Percentiles rank a stretch among this genome's conserved stretches.
These are phyloP conservation scores for Sedum album DNA, from an alignment of 164 flowering plant species.

Conservation along the genomic window DNA sequence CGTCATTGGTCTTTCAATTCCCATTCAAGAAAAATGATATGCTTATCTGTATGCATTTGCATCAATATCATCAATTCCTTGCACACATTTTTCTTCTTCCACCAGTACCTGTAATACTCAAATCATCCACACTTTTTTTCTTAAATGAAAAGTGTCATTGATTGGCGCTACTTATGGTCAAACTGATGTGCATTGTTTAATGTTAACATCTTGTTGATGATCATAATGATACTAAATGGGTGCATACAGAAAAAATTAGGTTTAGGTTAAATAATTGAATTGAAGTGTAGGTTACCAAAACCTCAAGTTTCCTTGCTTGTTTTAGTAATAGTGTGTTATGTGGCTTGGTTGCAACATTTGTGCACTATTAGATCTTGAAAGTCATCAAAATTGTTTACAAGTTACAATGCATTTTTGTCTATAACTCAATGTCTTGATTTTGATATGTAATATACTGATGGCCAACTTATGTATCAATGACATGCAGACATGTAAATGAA, in stretches of 20 bases:
- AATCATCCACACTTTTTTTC: not conserved
- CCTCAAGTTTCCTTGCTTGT: not conserved
- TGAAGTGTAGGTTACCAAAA: not conserved
- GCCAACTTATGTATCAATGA: not conserved
- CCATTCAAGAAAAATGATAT: not conserved
- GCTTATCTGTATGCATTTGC: not conserved
- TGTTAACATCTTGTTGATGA: not conserved
- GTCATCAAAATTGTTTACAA: not conserved
- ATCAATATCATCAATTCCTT: not conserved
- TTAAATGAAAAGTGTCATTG: not conserved
- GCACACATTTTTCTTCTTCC: not conserved
- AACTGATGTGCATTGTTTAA: not conserved
- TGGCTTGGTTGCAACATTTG: not conserved
- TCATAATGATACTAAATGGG: not conserved
- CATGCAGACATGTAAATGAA: not conserved
- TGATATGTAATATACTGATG: not conserved
- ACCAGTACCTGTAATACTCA: not conserved
- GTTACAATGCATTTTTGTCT: too few relatives aligned
- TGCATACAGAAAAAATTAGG: not conserved
- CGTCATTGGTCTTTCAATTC: constrained; percentile 2
- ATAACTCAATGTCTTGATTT: not conserved
- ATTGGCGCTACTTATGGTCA: constrained; percentile 3
- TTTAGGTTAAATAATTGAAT: not conserved
- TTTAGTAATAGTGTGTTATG: not conserved
- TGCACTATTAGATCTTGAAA: not conserved